These are phyloP conservation scores for Cercophora samala DNA, from an alignment of 495 filamentous ascomycete species.

Conservation along the genomic window DNA sequence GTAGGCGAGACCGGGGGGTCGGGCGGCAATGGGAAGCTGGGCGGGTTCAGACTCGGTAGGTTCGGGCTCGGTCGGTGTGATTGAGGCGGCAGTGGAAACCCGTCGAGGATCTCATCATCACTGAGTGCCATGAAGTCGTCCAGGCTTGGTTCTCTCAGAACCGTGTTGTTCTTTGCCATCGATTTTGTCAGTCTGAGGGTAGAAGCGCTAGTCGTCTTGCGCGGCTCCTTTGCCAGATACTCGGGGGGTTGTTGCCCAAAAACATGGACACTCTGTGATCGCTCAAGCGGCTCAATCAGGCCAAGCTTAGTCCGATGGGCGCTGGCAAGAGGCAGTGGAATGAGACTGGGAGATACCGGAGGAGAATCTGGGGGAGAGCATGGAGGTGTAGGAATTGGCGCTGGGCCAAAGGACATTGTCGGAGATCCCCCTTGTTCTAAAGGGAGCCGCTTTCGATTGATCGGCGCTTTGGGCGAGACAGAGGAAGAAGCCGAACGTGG, in stretches of 20 bases:
- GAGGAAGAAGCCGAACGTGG: conserved; percentile 18
- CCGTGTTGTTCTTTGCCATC: conserved; percentile 8
- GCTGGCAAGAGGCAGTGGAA: conserved; percentile 16
- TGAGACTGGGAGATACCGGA: conserved; percentile 22
- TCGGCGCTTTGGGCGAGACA: conserved; percentile 24
- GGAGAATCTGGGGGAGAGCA: neutral
- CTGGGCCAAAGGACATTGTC: neutral
- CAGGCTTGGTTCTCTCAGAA: conserved; percentile 43
- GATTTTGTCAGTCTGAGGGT: conserved; percentile 15
- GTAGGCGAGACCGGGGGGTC: conserved; percentile 13
- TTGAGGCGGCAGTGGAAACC: conserved; percentile 11
- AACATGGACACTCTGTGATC: neutral
- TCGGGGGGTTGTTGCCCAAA: neutral
- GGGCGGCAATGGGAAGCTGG: conserved; percentile 22
- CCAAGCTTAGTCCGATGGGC: neutral
- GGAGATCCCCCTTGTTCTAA: conserved; percentile 9
- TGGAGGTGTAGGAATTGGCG: neutral
- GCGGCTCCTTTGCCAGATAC: neutral
- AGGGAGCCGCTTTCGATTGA: conserved; percentile 15
- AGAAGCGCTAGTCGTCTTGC: conserved; percentile 28
- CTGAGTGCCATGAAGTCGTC: conserved; percentile 44
- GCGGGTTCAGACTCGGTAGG: conserved; percentile 12
- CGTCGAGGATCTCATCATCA: conserved; percentile 49
- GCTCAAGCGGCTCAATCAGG: neutral
- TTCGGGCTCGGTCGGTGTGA: neutral